A percentile compares a stretch with the other conserved stretches of the same genome.
Evolutionary conservation across 352 stramenopile species (phyloP).

Genomic region (Phytophthora boehmeriae): DNA sequence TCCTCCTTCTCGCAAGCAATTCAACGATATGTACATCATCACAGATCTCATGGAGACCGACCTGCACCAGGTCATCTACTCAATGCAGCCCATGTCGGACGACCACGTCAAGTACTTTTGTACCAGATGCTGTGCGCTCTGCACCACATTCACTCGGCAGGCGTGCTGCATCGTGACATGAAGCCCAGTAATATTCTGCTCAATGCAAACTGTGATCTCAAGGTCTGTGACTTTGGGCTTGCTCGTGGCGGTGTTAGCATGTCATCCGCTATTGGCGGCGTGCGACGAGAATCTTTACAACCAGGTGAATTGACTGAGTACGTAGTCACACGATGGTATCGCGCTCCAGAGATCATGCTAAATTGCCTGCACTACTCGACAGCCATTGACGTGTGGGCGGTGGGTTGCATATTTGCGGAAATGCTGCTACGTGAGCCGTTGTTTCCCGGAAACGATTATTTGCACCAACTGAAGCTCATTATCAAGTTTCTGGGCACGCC

Average conservation of each 20-base stretch:
- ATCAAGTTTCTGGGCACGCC: slow-evolving; percentile 71
- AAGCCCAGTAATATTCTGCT: slow-evolving; percentile 85
- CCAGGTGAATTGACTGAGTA: slow-evolving; percentile 64
- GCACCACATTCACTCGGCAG: slow-evolving; percentile 96
- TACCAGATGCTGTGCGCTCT: slow-evolving; percentile 84
- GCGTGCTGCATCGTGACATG: slow-evolving; percentile 82
- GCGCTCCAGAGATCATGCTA: slow-evolving; percentile 94
- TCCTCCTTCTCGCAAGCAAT: slow-evolving; percentile 91
- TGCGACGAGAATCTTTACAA: slow-evolving; percentile 2
- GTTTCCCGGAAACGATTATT: slow-evolving; percentile 91
- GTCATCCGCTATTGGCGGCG: background rate
- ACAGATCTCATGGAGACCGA: slow-evolving; percentile 97
- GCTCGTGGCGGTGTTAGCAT: slow-evolving; percentile 62
- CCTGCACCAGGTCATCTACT: slow-evolving; percentile 97
- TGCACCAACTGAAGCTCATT: slow-evolving; percentile 86
- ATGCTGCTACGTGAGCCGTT: slow-evolving; percentile 96
- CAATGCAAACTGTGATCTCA: slow-evolving; percentile 83
- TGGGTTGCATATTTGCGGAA: slow-evolving; percentile 99
- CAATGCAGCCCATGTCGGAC: slow-evolving; percentile 89
- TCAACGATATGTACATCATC: slow-evolving; percentile 97
- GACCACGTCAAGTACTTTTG: slow-evolving; percentile 87
- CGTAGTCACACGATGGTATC: slow-evolving; percentile 85
- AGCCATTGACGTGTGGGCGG: slow-evolving; percentile 93
- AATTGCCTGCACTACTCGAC: slow-evolving; percentile 95
- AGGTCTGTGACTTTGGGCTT: slow-evolving; percentile 82